Evolutionary conservation across 139 green algal species (phyloP), one percentile per base, ranked within the genome.

Genomic region (Coelastrella sp.): DNA sequence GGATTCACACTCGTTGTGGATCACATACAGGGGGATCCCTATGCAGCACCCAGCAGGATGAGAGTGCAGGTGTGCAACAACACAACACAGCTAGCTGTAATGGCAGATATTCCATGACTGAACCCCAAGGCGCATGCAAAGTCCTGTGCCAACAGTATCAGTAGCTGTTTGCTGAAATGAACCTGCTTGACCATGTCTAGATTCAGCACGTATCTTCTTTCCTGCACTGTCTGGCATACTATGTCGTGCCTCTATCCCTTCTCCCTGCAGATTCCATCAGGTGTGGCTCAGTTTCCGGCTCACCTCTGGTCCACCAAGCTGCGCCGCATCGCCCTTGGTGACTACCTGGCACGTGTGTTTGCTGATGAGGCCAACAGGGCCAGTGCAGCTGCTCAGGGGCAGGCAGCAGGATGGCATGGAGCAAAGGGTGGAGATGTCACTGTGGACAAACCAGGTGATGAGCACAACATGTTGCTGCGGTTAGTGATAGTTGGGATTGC

Each of bases 371-470:
- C 95, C 13, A 69, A 74, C 66, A 38, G 32, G 11, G 66, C 66
- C 19, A 73, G 23, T 38, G 75, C 75, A 13, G 75, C 75, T 53
- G 75, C 75, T 51, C 50, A 69, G 35, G 60, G 79, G 15, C 80
- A 86, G 67, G 35, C 66, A 38, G 7, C 50, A 30, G 90, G 92
- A 0, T 96, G 93, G 93, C 45, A 80, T 21, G 92, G 89, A 3
- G 83, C 90, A 9, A 96, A 96, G 81, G 93, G 93, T n/a, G 93
- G 93, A 0, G 93, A 96, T 41, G 89, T 96, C 60, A 87, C 59
- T n/a, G 86, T 96, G 37, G 91, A 96, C 66, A 3, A 27, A 27
- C 88, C 88, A 34, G 90, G 80, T 87, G 40, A 35, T 25, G 2
- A 4, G 34, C 35, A 19, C 27, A 43, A 57, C 45, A 57, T 9